Evolutionary conservation across 192 early-diverging fungal species (phyloP), one percentile per base, ranked within the genome.

Genomic region (Lunasporangiospora selenospora): DNA sequence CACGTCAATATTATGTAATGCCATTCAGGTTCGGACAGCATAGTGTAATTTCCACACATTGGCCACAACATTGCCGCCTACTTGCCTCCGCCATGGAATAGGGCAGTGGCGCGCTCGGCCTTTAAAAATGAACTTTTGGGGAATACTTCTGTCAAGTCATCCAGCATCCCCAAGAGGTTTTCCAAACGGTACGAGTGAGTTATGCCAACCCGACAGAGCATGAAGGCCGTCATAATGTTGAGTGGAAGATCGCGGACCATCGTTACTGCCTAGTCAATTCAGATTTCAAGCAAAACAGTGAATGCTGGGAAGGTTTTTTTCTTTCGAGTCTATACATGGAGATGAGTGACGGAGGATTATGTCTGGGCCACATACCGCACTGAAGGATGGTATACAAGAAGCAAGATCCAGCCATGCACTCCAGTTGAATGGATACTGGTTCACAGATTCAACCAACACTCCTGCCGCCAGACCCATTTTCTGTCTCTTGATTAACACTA

Each of bases 401-500:
- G 75, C 87, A 1, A 98, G 77, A 37, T 91, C 93, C 46, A 85
- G 62, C 97, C 97, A 99, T 24, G 94, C 93, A 46, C 88, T 91
- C 94, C 94, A 98, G 73, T 95, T 94, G 77, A 80, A 94, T 27
- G 88, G 90, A 64, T 87, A 95, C 62, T 63, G 63, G 16, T 71
- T 58, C 1, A 99, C 73, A 13, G 95, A 90, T 48, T 82, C 60
- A 15, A 94, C 23, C 9, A 95, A 76, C 16, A 81, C 67, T n/a
- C 70, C 54, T 34, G 77, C 65, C 3, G 92, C 89, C 49, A 75
- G 67, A 21, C 45, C 40, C 18, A 75, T 65, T 24, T 61, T 55
- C 21, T 79, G 71, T 16, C 58, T 48, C 49, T 82, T 80, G 53
- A 62, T 77, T 37, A 82, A 51, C 3, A 87, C 67, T 0, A 86